Base-by-base conservation (phyloP, 2,329 filamentous ascomycete species). In the Stenocarpella maydis region DNA sequence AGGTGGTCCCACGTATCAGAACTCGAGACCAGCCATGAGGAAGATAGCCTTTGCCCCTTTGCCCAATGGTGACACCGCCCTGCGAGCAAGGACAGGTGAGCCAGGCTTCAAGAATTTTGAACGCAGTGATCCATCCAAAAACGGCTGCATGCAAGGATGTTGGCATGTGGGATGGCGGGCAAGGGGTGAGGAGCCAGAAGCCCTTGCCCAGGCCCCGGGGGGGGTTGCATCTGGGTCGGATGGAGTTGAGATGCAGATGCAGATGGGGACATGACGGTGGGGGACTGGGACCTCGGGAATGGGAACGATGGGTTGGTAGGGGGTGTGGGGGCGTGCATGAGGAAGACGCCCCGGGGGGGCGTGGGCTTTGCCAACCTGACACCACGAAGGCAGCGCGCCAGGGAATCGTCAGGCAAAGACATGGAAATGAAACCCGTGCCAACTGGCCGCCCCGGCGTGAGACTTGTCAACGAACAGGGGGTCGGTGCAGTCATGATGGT, bases 171-270 rank as follows among this genome's bases (percentile, higher is more conserved):
- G 41, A 67, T 69, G 69, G 69, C 67, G 63, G 67, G 67, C 67
- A 69, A 69, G 61, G 67, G 55, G 67, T 54, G 28, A 64, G n/a
- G 65, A 68, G 41, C 65, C 58, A 71, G 49, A 60, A 69, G 67
- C 69, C 67, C 67, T 71, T 66, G 69, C 69, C 67, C 67, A 71
- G 63, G 63, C 69, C 69, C 67, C 67, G 69, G 67, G 50, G n/a
- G 69, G 66, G 69, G 67, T 69, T 71, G 67, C 69, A 71, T 71
- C 67, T 69, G 39, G 65, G 65, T 67, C 65, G 65, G 54, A 67
- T 67, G 65, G 65, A 67, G 65, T 67, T 58, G 49, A 71, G 69
- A 71, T 71, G 69, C 69, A 71, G 63, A 69, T 71, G 69, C 63
- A 71, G 67, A 69, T 69, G 67, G 66, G 28, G 67, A 71, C 66